Percentiles rank a stretch among this genome's conserved stretches.
These are phyloP conservation scores for Mortierella hygrophila DNA, from an alignment of 192 early-diverging fungal genomes.

Conservation along the genomic window DNA sequence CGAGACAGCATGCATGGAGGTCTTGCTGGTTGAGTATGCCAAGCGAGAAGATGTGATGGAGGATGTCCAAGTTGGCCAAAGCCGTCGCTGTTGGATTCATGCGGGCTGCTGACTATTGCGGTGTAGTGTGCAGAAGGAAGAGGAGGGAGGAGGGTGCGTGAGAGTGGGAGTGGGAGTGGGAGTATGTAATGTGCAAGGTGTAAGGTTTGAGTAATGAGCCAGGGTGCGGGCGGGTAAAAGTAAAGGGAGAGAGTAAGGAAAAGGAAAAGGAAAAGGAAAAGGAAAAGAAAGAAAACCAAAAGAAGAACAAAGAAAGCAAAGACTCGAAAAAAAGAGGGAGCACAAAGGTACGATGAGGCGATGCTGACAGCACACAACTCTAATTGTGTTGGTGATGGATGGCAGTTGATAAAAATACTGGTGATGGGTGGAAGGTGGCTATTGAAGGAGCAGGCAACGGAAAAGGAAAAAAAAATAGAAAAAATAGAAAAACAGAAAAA, in stretches of 20 bases:
- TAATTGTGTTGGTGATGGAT: no score
- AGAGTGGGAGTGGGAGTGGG: background rate
- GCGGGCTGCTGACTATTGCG: background rate
- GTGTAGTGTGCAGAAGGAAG: background rate
- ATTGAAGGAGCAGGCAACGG: no score
- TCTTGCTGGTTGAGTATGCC: slow-evolving; percentile 22
- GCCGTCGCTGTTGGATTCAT: slow-evolving; percentile 31
- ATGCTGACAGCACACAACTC: no score
- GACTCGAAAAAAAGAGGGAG: background rate
- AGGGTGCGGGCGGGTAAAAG: background rate
- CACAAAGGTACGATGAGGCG: no score
- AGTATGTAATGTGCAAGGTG: background rate
- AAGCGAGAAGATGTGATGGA: slow-evolving; percentile 40
- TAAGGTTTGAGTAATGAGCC: background rate
- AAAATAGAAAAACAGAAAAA: no score
- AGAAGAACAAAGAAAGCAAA: background rate
- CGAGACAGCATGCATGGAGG: slow-evolving; percentile 42
- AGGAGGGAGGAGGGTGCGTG: background rate
- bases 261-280: background rate
- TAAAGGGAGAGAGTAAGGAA: background rate
- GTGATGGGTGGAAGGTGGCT: no score
- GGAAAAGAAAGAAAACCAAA: background rate
- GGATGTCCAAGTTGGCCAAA: slow-evolving; percentile 42
- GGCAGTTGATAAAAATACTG: no score
- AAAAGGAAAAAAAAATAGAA: no score